Evolutionary conservation across 768 basidiomycete genomes (phyloP), one percentile per base, ranked within the genome.

Genomic region (Pulveroboletus sp.): DNA sequence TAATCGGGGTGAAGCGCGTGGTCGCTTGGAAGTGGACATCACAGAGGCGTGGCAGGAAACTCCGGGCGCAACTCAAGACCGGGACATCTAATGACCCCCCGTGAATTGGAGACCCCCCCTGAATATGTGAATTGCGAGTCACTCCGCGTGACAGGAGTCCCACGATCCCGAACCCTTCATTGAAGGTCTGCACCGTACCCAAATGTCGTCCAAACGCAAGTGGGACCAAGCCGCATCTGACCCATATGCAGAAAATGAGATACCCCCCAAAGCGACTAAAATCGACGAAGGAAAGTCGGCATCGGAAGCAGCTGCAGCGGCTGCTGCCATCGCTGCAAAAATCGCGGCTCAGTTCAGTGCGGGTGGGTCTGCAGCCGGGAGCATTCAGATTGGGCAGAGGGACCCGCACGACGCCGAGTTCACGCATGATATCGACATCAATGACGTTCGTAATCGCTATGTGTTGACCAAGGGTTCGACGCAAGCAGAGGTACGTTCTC

Each of bases 371-470:
- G 73, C 61, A 5, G 59, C 60, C 46, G 75, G 59, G 65, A 69
- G 63, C 63, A 75, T 70, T 52, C 57, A 74, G 58, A 62, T 73
- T 51, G 76, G 76, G 15, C 59, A 70, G 43, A 80, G 80, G 56
- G 89, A 90, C 62, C 74, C 75, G 2, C 81, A 87, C 43, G 88
- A 90, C 57, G 89, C 77, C 38, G 89, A 89, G 40, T 97, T 85
- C 59, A 85, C 82, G 11, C 80, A 89, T 57, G 91, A 96, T 62
- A 94, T 97, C 49, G 95, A 97, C 67, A 96, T 98, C 68, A 97
- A 98, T 66, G 94, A 98, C 69, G 76, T 93, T 43, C 75, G 94
- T 66, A 98, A 98, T 70, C 78, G 95, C 57, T 98, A 97, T 69
- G 73, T 98, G 65, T 73, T 98, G 61, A 97, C 94, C 41, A 95